Evolutionary conservation across 75 land plant species (phyloP).

Genomic region (Selaginella tamariscina): DNA sequence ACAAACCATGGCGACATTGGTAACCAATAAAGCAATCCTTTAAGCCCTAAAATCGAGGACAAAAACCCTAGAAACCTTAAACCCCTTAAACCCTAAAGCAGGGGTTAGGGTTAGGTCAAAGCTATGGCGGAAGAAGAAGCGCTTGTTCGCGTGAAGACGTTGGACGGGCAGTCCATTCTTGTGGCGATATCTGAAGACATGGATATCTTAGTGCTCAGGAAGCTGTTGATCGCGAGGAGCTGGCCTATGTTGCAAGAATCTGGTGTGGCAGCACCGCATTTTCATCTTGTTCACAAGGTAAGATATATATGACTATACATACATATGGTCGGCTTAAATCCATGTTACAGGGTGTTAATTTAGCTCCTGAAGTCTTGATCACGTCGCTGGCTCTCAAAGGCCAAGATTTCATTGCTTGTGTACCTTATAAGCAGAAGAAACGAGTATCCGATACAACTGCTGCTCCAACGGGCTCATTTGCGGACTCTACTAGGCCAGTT

Average conservation of each 20-base stretch:
- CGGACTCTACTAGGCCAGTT: too few relatives aligned
- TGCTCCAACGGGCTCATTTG: neutral
- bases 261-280: neutral
- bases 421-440: neutral
- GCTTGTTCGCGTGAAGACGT: neutral
- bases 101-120: too few relatives aligned
- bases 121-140: neutral
- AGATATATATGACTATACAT: neutral
- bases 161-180: neutral
- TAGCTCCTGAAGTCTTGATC: neutral
- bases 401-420: neutral
- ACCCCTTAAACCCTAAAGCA: too few relatives aligned
- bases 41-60: neutral
- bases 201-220: neutral
- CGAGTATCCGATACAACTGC: neutral
- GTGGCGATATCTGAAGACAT: neutral
- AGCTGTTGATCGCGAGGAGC: neutral
- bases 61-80: conserved; percentile 1
- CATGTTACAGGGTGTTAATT: neutral
- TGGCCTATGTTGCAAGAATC: neutral
- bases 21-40: neutral
- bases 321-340: too few relatives aligned
- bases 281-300: neutral
- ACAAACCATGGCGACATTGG: neutral
- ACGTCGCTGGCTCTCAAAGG: neutral